Evolutionary conservation across 108 stramenopile species (phyloP).

Genomic region (Nannochloropsis salina): DNA sequence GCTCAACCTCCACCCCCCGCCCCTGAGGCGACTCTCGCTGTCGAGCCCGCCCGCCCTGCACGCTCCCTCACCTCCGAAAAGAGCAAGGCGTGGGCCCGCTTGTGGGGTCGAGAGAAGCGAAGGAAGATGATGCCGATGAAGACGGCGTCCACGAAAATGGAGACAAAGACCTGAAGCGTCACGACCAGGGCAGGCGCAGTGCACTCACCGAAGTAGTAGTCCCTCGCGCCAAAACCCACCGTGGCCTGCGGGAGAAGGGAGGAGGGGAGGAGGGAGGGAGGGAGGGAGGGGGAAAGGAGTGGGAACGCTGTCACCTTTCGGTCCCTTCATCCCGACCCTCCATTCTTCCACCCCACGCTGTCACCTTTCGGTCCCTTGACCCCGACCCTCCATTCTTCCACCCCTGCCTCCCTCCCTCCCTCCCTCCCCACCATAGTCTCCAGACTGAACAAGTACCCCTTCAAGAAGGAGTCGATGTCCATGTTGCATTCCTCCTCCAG

Average conservation of each 20-base stretch:
- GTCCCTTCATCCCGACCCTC: neutral
- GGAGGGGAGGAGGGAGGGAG: too few relatives aligned
- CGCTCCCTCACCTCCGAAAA: neutral
- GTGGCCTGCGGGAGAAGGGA: too few relatives aligned
- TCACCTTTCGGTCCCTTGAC: neutral
- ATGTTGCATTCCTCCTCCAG: neutral
- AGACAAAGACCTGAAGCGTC: neutral
- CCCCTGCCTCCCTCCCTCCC: neutral
- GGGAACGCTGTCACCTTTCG: neutral
- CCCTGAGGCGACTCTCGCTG: neutral
- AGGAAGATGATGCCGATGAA: neutral
- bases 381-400: neutral
- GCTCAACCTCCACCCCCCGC: neutral
- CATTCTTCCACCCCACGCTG: neutral
- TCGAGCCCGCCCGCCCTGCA: neutral
- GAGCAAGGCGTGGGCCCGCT: neutral
- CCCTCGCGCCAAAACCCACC: neutral
- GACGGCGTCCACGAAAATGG: neutral
- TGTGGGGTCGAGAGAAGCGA: slow-evolving; percentile 16
- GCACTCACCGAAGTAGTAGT: neutral
- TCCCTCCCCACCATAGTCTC: neutral
- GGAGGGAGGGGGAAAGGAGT: neutral
- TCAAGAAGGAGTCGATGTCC: slow-evolving; percentile 8
- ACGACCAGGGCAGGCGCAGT: neutral
- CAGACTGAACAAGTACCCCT: neutral